A percentile compares a stretch with the other conserved stretches of the same genome.
phyloP scores from a whole-genome alignment of 2,329 filamentous ascomycete species.

The Macrophomina tecta region DNA sequence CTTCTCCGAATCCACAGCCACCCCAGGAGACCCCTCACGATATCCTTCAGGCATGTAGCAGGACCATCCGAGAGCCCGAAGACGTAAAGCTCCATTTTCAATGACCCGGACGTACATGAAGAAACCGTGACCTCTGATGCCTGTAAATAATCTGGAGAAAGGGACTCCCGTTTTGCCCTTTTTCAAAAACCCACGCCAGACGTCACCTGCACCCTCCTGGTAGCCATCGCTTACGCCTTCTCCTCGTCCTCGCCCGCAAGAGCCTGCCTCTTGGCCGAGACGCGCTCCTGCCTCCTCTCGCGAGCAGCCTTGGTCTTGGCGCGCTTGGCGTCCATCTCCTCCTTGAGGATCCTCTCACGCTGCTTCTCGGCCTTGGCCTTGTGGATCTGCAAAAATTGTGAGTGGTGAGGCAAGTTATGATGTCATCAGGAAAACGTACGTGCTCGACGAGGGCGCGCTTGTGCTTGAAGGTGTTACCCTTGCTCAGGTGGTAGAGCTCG shows the following conservation, averaged over 20 bases:
- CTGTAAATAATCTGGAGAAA: constrained; percentile 42
- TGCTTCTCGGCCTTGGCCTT: constrained; percentile 99
- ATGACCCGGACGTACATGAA: constrained; percentile 51
- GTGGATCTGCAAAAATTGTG: constrained; percentile 76
- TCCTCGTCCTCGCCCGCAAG: constrained; percentile 72
- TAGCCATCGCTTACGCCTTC: constrained; percentile 41
- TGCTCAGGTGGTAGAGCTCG: constrained; percentile 99
- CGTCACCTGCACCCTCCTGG: constrained; percentile 42
- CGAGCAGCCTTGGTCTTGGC: constrained; percentile 99
- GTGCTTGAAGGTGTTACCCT: constrained; percentile 99
- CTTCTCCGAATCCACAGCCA: constrained; percentile 11
- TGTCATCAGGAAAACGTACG: constrained; percentile 70
- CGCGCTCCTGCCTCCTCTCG: constrained; percentile 96
- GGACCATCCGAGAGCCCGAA: constrained; percentile 24
- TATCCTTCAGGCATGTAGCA: constrained; percentile 15
- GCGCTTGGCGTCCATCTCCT: constrained; percentile 99
- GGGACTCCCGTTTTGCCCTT: constrained; percentile 42
- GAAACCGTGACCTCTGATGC: constrained; percentile 51
- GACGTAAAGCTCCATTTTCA: constrained; percentile 36
- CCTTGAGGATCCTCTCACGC: constrained; percentile 94
- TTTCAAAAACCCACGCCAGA: constrained; percentile 50
- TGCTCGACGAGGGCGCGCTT: constrained; percentile 99
- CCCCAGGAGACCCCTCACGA: constrained; percentile 20
- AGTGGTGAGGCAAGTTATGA: constrained; percentile 42
- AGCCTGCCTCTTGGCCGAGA: constrained; percentile 87